Evolutionary conservation across 2,329 filamentous ascomycete species (phyloP), one percentile per base, ranked within the genome.

Genomic region (Stagonosporopsis tanaceti): DNA sequence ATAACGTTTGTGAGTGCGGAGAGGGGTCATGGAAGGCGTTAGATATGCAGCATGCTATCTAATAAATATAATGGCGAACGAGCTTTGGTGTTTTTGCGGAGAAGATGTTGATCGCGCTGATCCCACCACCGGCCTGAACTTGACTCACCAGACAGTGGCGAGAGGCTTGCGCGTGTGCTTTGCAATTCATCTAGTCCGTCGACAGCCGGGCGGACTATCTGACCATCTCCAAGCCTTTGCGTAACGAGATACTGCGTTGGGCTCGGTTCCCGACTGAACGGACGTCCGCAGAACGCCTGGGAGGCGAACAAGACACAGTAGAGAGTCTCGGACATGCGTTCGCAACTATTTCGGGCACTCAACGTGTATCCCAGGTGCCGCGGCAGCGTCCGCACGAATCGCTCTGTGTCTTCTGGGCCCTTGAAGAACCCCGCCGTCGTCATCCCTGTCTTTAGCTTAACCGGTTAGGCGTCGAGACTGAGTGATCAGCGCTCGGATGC

Each of bases 101-200:
- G 50, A 41, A 37, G 27, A 20, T 39, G 62, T 47, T 59, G 60
- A 64, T 64, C 60, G 50, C 57, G 62, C 50, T 62, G 62, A 62
- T 62, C 62, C 50, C 8, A 52, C 38, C 37, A 37, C 47, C 44
- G 44, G 32, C 20, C 44, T 57, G 44, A 44, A 48, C n/a, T 53
- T 42, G 54, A 53, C 48, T 57, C 54, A 57, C 48, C 48, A 62
- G 39, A 47, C 50, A 48, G 64, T 68, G 65, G 67, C 65, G 50
- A 68, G 65, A 60, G 52, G 59, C 55, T 68, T 69, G 65, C 67
- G 67, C 63, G 59, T 69, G 54, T 57, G 62, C 62, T 62, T 60
- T 51, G 40, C 57, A 48, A 48, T 38, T 39, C 47, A 52, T 34
- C 53, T 42, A 57, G n/a, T 17, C 54, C 48, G 48, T 35, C 9